A percentile compares a stretch with the other conserved stretches of the same genome.
Conservation (phyloP, 768 basidiomycete species). For the Trametes cubensis region DNA sequence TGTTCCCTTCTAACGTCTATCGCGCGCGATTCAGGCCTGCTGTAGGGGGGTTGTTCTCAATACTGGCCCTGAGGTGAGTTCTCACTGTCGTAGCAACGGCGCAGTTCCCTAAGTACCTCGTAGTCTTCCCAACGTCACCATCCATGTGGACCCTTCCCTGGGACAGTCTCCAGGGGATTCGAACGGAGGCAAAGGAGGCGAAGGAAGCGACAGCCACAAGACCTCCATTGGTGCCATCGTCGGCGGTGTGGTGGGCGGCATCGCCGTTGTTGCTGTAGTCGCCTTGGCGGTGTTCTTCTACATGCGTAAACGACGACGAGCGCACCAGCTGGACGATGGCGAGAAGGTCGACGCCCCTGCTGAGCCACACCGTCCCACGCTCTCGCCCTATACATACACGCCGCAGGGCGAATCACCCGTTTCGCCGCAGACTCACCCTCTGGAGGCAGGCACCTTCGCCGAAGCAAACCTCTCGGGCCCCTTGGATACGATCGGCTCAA, state of each 20-base stretch:
- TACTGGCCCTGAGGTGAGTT: conserved; percentile 21
- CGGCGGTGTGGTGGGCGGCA: conserved; percentile 18
- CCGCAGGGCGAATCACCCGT: neutral
- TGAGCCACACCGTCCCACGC: conserved; percentile 7
- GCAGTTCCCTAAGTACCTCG: neutral
- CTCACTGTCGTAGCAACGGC: neutral
- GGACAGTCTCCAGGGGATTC: neutral
- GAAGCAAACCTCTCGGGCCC: neutral
- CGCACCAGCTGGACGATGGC: neutral
- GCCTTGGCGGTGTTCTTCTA: conserved; percentile 4
- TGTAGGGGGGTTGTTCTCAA: conserved; percentile 19
- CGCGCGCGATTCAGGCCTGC: conserved; percentile 9
- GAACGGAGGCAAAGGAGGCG: neutral
- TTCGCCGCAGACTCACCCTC: neutral
- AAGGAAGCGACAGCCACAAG: neutral
- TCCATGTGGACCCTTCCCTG: neutral
- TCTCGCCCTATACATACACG: conserved; percentile 6
- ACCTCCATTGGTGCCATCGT: conserved; percentile 8
- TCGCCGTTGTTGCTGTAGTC: conserved; percentile 1
- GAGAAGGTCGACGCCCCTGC: conserved; percentile 10
- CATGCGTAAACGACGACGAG: conserved; percentile 1
- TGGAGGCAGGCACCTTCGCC: neutral
- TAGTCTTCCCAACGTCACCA: conserved; percentile 11
- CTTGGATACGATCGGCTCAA: neutral
- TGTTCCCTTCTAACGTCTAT: too few species aligned